phyloP scores from a whole-genome alignment of 768 basidiomycete species.

The Pleurotus platypus region DNA sequence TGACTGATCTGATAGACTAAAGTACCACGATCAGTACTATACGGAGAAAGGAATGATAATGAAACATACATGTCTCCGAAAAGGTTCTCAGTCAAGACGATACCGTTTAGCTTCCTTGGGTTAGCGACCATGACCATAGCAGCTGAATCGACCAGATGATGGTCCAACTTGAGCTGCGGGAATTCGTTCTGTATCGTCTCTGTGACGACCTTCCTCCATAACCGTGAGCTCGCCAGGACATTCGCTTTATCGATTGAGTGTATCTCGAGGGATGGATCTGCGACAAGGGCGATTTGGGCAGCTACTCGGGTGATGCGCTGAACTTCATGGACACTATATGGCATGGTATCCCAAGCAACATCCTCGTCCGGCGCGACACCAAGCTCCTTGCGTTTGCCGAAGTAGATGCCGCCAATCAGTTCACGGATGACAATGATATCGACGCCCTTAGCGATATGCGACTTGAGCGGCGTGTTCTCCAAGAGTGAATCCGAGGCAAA shows the following conservation, averaged over 20 bases:
- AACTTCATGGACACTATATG: conserved; percentile 89
- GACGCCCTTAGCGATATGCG: conserved; percentile 76
- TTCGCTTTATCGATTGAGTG: conserved; percentile 99
- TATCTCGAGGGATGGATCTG: conserved; percentile 81
- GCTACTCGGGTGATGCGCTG: conserved; percentile 95
- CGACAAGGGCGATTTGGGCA: conserved; percentile 82
- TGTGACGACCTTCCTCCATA: conserved; percentile 92
- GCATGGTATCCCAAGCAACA: conserved; percentile 88
- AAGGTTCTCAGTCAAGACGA: conserved; percentile 92
- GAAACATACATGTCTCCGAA: conserved; percentile 92
- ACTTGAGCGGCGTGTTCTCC: conserved; percentile 83
- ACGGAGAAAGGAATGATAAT: neutral
- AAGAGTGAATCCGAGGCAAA: conserved; percentile 92
- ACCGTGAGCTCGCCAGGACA: conserved; percentile 88
- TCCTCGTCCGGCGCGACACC: conserved; percentile 60
- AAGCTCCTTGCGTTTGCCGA: conserved; percentile 89
- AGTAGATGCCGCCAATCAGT: conserved; percentile 95
- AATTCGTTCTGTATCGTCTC: conserved; percentile 84
- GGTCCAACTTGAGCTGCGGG: conserved; percentile 83
- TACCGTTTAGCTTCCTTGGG: conserved; percentile 91
- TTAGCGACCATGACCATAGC: conserved; percentile 92
- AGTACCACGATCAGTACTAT: conserved; percentile 6
- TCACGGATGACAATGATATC: conserved; percentile 95
- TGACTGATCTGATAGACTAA: conserved; percentile 90
- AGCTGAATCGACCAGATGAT: conserved; percentile 93